Evolutionary conservation across 345 rosid species (phyloP).

Genomic region (Populus euphratica): DNA sequence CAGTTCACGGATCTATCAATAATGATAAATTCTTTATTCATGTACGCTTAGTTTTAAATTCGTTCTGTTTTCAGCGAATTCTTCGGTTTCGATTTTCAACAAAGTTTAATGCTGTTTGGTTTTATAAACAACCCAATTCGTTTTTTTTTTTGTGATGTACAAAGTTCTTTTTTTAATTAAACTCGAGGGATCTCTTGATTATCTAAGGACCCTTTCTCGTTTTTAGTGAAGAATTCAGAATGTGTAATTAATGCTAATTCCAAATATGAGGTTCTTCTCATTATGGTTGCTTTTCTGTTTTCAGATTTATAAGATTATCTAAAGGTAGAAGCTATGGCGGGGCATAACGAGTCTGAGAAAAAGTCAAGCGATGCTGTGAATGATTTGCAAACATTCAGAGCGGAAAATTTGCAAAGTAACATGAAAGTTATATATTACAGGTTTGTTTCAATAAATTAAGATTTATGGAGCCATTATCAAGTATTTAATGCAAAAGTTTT

Average conservation of each 20-base stretch:
- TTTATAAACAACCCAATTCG: not conserved
- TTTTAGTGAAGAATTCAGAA: not conserved
- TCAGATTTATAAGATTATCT: not conserved
- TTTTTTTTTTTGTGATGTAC: not conserved
- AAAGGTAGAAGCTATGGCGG: constrained; percentile 45
- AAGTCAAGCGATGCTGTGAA: constrained; percentile 49
- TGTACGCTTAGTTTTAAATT: not conserved
- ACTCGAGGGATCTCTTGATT: not conserved
- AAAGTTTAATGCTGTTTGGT: not conserved
- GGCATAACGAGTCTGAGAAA: constrained; percentile 50
- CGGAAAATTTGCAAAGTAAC: constrained; percentile 85
- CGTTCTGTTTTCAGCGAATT: not conserved
- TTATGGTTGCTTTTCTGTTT: not conserved
- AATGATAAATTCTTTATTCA: not conserved
- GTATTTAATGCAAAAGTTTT: not conserved
- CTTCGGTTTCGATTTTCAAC: not conserved
- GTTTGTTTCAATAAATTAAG: constrained; percentile 31
- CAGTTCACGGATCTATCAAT: constrained; percentile 3
- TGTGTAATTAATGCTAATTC: not conserved
- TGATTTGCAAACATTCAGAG: constrained; percentile 63
- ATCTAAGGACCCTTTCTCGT: not conserved
- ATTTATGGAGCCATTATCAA: not conserved
- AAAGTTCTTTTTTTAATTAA: not conserved
- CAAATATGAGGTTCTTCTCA: not conserved
- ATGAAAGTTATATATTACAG: constrained; percentile 90